Conservation (phyloP, 1,284 basidiomycete genomes). For the Tilletia setariae region DNA sequence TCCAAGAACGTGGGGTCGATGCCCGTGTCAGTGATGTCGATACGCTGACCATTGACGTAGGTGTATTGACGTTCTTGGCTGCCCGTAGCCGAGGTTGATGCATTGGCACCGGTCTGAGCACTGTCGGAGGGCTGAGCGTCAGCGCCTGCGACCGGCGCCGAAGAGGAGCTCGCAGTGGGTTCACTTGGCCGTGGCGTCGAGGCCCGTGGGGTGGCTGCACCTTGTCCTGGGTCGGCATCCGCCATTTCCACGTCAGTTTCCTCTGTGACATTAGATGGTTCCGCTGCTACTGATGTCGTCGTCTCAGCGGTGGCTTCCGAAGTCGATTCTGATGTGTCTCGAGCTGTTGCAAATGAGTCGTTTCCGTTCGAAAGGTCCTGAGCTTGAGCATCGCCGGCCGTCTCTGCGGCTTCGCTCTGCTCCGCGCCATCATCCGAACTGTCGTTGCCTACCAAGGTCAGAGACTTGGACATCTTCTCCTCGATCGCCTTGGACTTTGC, state of each 20-base stretch:
- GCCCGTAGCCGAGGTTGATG: background rate
- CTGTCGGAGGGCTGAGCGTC: background rate
- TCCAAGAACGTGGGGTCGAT: constrained; percentile 98
- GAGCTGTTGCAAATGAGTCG: background rate
- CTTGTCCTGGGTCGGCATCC: constrained; percentile 25
- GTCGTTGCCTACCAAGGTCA: background rate
- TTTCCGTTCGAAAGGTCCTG: background rate
- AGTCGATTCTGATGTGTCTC: background rate
- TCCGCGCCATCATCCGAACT: background rate
- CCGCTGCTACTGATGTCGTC: background rate
- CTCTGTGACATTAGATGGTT: background rate
- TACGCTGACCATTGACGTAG: constrained; percentile 75
- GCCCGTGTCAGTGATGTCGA: constrained; percentile 97
- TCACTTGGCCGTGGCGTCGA: constrained; percentile 7
- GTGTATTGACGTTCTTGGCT: constrained; percentile 6
- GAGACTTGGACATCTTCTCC: constrained; percentile 14
- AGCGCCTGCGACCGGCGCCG: constrained; percentile 17
- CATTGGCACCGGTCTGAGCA: background rate
- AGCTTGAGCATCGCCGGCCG: background rate
- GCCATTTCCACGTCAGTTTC: constrained; percentile 42
- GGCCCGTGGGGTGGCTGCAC: background rate
- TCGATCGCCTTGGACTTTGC: constrained; percentile 15
- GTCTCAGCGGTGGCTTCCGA: background rate
- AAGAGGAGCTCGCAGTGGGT: constrained; percentile 17
- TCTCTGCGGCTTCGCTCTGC: background rate